A percentile compares a stretch with the other conserved stretches of the same genome.
phyloP scores from a whole-genome alignment of 2,329 filamentous ascomycete species.

The Aspergillus ruber region DNA sequence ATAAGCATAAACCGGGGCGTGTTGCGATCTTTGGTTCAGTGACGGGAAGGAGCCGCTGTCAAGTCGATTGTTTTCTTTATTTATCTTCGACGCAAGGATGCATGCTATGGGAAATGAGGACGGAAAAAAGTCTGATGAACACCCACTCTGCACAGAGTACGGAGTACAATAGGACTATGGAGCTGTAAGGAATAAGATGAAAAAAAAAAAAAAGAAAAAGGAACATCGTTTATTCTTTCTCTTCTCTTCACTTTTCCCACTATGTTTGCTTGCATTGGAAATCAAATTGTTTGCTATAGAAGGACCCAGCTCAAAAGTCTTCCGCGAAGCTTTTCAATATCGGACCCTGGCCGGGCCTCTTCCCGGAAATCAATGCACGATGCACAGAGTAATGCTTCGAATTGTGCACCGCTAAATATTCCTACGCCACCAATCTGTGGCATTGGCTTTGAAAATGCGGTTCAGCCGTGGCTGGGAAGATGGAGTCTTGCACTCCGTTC shows the following conservation, averaged over 20 bases:
- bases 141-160: constrained; percentile 16
- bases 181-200: background rate
- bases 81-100: background rate
- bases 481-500: background rate
- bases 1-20: constrained; percentile 22
- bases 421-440: background rate
- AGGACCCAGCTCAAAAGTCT: background rate
- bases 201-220: constrained; percentile 2
- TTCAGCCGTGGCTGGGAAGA: background rate
- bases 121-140: constrained; percentile 12
- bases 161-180: constrained; percentile 11
- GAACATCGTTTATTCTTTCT: background rate
- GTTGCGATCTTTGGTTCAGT: constrained; percentile 16
- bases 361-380: background rate
- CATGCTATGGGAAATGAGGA: constrained; percentile 4
- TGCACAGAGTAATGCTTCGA: no score
- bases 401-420: no score
- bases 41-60: constrained; percentile 16
- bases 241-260: background rate
- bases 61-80: constrained; percentile 1
- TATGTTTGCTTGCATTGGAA: background rate
- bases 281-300: background rate
- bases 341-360: background rate
- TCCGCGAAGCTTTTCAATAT: background rate
- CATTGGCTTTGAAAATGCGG: background rate